phyloP scores from a whole-genome alignment of 1,284 basidiomycete genomes.

The Boletus semigastroideus region DNA sequence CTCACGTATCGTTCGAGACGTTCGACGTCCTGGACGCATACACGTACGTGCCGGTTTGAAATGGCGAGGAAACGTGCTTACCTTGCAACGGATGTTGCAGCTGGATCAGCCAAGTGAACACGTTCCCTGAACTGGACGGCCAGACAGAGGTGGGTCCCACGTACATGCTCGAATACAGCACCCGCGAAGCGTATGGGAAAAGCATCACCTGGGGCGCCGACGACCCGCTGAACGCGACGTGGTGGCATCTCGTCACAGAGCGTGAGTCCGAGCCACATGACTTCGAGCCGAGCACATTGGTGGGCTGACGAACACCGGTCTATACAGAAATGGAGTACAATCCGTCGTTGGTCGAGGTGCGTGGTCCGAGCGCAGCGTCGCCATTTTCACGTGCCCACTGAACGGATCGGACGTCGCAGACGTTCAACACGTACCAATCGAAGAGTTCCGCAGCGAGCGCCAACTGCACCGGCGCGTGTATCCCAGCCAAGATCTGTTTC shows the following conservation, averaged over 20 bases:
- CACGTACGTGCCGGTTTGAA: slow-evolving; percentile 30
- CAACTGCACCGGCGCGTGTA: slow-evolving; percentile 39
- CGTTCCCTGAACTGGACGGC: slow-evolving; percentile 34
- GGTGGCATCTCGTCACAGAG: slow-evolving; percentile 50
- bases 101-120: slow-evolving; percentile 38
- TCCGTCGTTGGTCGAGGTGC: slow-evolving; percentile 36
- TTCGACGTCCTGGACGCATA: slow-evolving; percentile 43
- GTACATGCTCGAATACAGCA: slow-evolving; percentile 44
- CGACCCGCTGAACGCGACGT: slow-evolving; percentile 50
- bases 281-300: too few species aligned
- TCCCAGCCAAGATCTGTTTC: slow-evolving; percentile 46
- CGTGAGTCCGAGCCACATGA: slow-evolving; percentile 20
- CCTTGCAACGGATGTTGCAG: slow-evolving; percentile 19
- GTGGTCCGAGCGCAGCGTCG: not conserved
- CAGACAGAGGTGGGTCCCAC: slow-evolving; percentile 40
- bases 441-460: slow-evolving; percentile 37
- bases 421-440: slow-evolving; percentile 45
- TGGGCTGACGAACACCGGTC: not conserved
- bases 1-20: slow-evolving; percentile 24
- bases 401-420: slow-evolving; percentile 16
- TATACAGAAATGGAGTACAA: slow-evolving; percentile 40
- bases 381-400: not conserved
- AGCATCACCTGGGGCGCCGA: slow-evolving; percentile 43
- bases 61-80: not conserved
- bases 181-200: slow-evolving; percentile 41